phyloP scores from a whole-genome alignment of 306 rosid genomes.

The Glycine latifolia region DNA sequence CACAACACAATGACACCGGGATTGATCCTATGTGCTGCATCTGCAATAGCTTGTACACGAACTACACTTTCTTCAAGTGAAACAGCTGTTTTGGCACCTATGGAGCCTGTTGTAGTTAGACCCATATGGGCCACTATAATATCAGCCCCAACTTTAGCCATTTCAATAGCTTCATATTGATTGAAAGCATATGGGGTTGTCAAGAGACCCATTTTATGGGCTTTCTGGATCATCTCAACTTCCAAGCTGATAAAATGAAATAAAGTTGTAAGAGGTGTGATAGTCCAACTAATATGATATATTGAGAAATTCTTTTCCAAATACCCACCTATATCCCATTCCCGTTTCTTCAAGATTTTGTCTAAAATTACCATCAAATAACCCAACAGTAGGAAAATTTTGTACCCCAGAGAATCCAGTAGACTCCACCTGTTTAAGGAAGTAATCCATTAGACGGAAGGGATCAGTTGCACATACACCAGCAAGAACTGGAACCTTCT shows the following conservation, averaged over 20 bases:
- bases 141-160: conserved; percentile 89
- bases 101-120: conserved; percentile 88
- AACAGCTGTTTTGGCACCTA: conserved; percentile 86
- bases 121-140: conserved; percentile 97
- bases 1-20: conserved; percentile 76
- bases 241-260: conserved; percentile 70
- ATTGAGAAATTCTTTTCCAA: conserved; percentile 12
- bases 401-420: conserved; percentile 93
- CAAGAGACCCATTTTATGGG: conserved; percentile 89
- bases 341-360: conserved; percentile 97
- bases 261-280: conserved; percentile 34
- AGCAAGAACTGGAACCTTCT: conserved; percentile 87
- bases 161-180: conserved; percentile 75
- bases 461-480: conserved; percentile 96
- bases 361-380: conserved; percentile 90
- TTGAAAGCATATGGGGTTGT: conserved; percentile 95
- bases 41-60: conserved; percentile 85
- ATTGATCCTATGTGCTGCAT: conserved; percentile 80
- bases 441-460: conserved; percentile 87
- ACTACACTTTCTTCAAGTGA: conserved; percentile 82
- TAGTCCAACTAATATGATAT: conserved; percentile 1
- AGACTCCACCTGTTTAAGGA: conserved; percentile 88
- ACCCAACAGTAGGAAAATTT: conserved; percentile 96
- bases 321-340: conserved; percentile 88
- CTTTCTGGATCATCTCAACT: conserved; percentile 88